A percentile compares a stretch with the other conserved stretches of the same genome.
These are phyloP conservation scores for Cryptococcus sp. DNA, from an alignment of 1,284 basidiomycete genomes.

Conservation along the genomic window DNA sequence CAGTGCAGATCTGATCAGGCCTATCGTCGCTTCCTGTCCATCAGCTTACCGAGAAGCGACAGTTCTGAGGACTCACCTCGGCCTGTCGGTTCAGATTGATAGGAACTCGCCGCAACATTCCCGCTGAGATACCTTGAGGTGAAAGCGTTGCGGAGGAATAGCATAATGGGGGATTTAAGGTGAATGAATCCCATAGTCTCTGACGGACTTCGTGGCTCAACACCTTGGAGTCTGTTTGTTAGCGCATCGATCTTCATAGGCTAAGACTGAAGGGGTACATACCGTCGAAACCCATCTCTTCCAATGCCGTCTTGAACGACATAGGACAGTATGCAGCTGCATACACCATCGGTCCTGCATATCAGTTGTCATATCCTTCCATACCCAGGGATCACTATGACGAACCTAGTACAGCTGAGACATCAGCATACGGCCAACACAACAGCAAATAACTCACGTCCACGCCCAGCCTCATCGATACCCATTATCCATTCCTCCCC, in stretches of 20 bases:
- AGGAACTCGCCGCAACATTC: slow-evolving; percentile 81
- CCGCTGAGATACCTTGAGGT: slow-evolving; percentile 83
- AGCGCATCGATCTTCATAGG: neutral
- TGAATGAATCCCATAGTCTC: slow-evolving; percentile 36
- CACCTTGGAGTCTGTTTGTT: slow-evolving; percentile 70
- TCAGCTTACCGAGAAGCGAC: neutral
- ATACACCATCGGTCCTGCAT: slow-evolving; percentile 76
- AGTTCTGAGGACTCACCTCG: slow-evolving; percentile 51
- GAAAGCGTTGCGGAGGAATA: slow-evolving; percentile 52
- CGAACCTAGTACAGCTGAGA: slow-evolving; percentile 65
- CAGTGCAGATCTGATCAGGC: slow-evolving; percentile 78
- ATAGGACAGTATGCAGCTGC: slow-evolving; percentile 88
- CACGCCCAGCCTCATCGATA: slow-evolving; percentile 94
- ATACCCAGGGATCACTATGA: neutral
- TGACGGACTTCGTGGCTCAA: slow-evolving; percentile 71
- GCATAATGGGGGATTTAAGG: slow-evolving; percentile 26
- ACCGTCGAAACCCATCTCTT: slow-evolving; percentile 81
- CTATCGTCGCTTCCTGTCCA: slow-evolving; percentile 69
- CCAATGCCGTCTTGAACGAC: slow-evolving; percentile 68
- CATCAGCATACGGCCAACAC: neutral
- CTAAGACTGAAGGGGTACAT: slow-evolving; percentile 4
- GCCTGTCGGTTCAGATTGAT: slow-evolving; percentile 90
- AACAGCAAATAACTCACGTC: slow-evolving; percentile 51
- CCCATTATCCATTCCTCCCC: slow-evolving; percentile 67
- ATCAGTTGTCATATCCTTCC: neutral